Evolutionary conservation across 2,329 filamentous ascomycete genomes (phyloP), one percentile per base, ranked within the genome.

Genomic region (Allantophomopsis cytisporea): DNA sequence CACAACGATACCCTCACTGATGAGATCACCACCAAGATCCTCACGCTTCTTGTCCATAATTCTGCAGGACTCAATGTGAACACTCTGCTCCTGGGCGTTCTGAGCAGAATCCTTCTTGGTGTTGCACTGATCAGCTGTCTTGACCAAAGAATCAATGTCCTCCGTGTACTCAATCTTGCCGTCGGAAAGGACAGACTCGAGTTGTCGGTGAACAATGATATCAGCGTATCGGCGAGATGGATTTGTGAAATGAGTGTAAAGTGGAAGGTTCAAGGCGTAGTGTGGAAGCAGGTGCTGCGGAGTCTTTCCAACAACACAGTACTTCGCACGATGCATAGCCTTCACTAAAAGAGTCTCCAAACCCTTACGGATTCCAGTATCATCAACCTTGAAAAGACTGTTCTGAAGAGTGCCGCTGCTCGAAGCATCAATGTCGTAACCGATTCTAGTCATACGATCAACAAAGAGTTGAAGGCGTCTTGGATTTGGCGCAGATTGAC

Each of bases 81-180:
- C 87, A 60, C 91, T 96, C 65, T 98, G 91, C 60, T 98, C 91
- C 60, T 98, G 91, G 12, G 91, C 91, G 54, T 86, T 91, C 64
- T 94, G 89, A 1, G 91, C 87, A 11, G 88, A 96, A 58, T 98
- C 91, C 62, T 96, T 98, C 78, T 96, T 98, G 56, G 84, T 94
- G 67, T 98, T 98, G 71, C 86, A 94, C 50, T 85, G 77, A 61
- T 98, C 91, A 7, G 88, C 83, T 38, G 83, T 94, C 75, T 96
- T 98, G 52, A 79, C 79, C 33, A 98, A 68, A 41, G 70, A 80
- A 56, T 98, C 91, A 44, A 91, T 61, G 45, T 98, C 91, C 49
- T 98, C 91, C 4, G 67, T 78, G 59, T 91, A 95, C 53, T 95
- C 87, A 36, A 84, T 71, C 45, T 80, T 73, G 46, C 83, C 84